phyloP scores from a whole-genome alignment of 345 rosid species.

The Lumnitzera littorea region DNA sequence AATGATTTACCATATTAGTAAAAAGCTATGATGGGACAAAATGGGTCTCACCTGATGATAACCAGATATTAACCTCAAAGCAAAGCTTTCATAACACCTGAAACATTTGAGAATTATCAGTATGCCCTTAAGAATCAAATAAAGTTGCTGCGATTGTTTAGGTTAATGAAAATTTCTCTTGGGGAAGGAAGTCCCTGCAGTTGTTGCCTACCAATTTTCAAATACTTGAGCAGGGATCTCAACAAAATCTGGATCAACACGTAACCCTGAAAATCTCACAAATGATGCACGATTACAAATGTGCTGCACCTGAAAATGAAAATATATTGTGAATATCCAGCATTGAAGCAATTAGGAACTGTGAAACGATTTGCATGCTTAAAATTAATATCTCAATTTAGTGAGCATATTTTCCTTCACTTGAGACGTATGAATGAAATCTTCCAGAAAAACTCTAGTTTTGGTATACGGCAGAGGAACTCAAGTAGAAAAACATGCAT shows the following conservation, averaged over 20 bases:
- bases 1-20: not conserved
- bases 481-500: no score
- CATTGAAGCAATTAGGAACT: no score
- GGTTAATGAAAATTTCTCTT: no score
- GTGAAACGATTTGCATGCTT: no score
- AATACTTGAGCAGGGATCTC: conserved; percentile 82
- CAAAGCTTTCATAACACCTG: conserved; percentile 91
- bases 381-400: no score
- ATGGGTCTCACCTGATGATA: conserved; percentile 67
- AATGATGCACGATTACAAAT: conserved; percentile 86
- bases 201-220: conserved; percentile 60
- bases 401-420: no score
- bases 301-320: conserved; percentile 67
- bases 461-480: no score
- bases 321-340: conserved; percentile 1
- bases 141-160: not conserved
- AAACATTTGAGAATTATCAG: conserved; percentile 17
- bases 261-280: conserved; percentile 81
- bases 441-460: no score
- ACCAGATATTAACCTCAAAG: conserved; percentile 88
- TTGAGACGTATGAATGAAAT: no score
- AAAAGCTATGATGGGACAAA: not conserved
- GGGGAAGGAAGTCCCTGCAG: not conserved
- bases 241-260: conserved; percentile 82
- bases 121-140: conserved; percentile 5